Percentiles rank a stretch among this genome's conserved stretches.
phyloP scores from a whole-genome alignment of 176 grass and related monocot species.

The Pharus latifolius region DNA sequence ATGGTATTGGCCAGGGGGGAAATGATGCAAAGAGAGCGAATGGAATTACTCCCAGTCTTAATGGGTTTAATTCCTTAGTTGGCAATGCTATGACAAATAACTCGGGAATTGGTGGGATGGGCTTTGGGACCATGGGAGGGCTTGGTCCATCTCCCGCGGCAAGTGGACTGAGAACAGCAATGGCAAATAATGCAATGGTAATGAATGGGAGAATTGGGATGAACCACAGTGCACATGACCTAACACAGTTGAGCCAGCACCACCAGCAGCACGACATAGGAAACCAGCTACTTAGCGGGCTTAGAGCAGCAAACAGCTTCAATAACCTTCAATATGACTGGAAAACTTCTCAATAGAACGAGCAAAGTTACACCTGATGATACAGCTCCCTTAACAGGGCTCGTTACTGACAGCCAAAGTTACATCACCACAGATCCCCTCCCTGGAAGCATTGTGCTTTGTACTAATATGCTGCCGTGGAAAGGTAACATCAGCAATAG shows the following conservation, averaged over 20 bases:
- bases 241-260: constrained; percentile 39
- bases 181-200: constrained; percentile 38
- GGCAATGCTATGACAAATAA: constrained; percentile 40
- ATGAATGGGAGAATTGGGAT: constrained; percentile 62
- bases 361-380: constrained; percentile 8
- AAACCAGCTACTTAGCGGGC: constrained; percentile 42
- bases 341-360: constrained; percentile 55
- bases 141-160: constrained; percentile 21
- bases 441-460: not conserved
- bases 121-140: constrained; percentile 29
- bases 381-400: constrained; percentile 10
- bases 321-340: constrained; percentile 77
- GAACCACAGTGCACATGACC: constrained; percentile 50
- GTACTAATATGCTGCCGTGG: constrained; percentile 9
- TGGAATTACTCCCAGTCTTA: constrained; percentile 25
- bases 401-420: constrained; percentile 17
- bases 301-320: constrained; percentile 64
- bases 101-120: constrained; percentile 27
- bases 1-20: constrained; percentile 27
- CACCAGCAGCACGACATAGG: constrained; percentile 68
- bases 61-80: constrained; percentile 37
- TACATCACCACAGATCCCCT: constrained; percentile 2
- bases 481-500: not conserved
- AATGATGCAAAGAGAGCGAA: constrained; percentile 48
- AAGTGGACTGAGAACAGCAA: constrained; percentile 24